These are phyloP conservation scores for Aspergillus cejpii DNA, from an alignment of 2,329 filamentous ascomycete species.

Conservation along the genomic window DNA sequence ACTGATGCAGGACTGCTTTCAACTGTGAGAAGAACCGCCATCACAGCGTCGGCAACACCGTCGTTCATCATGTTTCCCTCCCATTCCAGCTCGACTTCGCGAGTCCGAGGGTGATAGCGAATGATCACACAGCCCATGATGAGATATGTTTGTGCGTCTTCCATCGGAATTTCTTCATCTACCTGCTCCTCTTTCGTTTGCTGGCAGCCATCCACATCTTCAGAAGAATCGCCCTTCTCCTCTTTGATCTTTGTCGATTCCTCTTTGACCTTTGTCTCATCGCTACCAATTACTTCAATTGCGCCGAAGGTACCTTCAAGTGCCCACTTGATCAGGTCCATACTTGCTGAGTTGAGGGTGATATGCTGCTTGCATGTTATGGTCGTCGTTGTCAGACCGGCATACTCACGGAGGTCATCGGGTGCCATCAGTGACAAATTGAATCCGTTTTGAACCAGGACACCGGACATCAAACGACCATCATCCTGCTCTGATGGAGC, in stretches of 20 bases:
- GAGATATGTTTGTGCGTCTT: slow-evolving; percentile 43
- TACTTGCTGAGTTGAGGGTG: slow-evolving; percentile 76
- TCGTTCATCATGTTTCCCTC: slow-evolving; percentile 98
- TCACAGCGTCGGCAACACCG: slow-evolving; percentile 92
- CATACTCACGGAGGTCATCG: slow-evolving; percentile 91
- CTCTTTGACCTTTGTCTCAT: slow-evolving; percentile 18
- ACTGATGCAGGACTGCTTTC: slow-evolving; percentile 94
- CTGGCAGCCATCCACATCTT: slow-evolving; percentile 36
- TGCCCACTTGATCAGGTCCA: slow-evolving; percentile 89
- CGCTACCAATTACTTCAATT: slow-evolving; percentile 53
- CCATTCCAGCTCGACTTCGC: slow-evolving; percentile 89
- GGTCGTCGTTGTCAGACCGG: slow-evolving; percentile 90
- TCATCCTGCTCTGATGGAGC: slow-evolving; percentile 52
- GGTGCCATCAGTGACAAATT: slow-evolving; percentile 96
- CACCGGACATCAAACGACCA: slow-evolving; percentile 69
- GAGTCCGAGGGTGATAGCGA: slow-evolving; percentile 62
- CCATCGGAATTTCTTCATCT: slow-evolving; percentile 42
- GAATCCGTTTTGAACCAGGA: slow-evolving; percentile 95
- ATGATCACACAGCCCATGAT: slow-evolving; percentile 90
- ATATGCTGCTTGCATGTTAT: slow-evolving; percentile 89
- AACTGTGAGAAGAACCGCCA: slow-evolving; percentile 84
- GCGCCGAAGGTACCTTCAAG: slow-evolving; percentile 89
- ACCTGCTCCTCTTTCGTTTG: slow-evolving; percentile 35
- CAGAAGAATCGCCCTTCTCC: slow-evolving; percentile 19
- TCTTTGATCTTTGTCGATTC: slow-evolving; percentile 11